Base-by-base conservation (phyloP, 2,329 filamentous ascomycete genomes). In the Aspergillus sp. region DNA sequence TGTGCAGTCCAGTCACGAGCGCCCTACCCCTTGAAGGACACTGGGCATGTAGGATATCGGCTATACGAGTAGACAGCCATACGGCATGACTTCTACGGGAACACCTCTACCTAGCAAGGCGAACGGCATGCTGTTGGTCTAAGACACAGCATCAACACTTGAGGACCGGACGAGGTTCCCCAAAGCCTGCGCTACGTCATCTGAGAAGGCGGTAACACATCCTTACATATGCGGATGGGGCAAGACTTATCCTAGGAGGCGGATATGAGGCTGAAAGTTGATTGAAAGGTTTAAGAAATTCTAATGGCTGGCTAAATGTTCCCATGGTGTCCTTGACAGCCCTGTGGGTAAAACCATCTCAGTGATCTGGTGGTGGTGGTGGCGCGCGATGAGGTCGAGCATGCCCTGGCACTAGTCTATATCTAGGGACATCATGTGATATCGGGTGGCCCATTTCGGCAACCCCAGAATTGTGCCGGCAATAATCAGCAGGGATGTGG, bases 381-480 rank as follows among this genome's bases (percentile, higher is more conserved):
- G 47, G 47, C 45, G 28, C 23, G 47, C 23, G 15, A 50, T 50
- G 47, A 50, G 53, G 50, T 30, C 23, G 53, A 41, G 39, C 28
- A 43, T 55, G 53, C 53, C 53, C 53, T 55, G 41, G 43, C 53
- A 55, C 53, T 55, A 55, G 53, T 32, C 53, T 45, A 28, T 19
- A 30, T 47, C 41, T n/a, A 43, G 53, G 21, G 17, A 21, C 21
- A 45, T 55, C 53, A 55, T 45, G 53, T 55, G 39, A 55, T 32
- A 50, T 50, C 23, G 45, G 23, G 45, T 6, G 23, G 17, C 41
- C 41, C 19, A 21, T 45, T 45, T 45, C 19, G 41, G 41, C 19
- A 23, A 19, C 41, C 41, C 36, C 51, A 43, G 53, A 28, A 55
- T 43, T 55, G 53, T 47, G 41, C 53, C 53, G 28, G 39, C 53